Conservation (phyloP, 164 flowering plant species). For the Hamamelis virginiana region DNA sequence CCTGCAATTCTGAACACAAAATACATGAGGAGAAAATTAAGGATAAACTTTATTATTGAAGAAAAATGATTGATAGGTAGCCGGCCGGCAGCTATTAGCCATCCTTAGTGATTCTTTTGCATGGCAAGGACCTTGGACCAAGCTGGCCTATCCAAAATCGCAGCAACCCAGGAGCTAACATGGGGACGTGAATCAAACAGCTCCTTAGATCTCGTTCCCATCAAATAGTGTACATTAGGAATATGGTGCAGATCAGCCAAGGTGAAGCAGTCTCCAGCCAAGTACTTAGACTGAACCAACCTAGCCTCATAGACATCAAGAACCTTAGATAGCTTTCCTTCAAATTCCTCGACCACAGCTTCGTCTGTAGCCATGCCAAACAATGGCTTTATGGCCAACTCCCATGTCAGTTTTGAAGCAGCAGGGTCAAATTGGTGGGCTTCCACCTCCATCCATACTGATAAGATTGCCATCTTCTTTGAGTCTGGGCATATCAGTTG, state of each 20-base stretch:
- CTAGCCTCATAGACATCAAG: conserved; percentile 62
- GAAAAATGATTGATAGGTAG: no score
- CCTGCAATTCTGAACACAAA: no score
- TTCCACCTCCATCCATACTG: no score
- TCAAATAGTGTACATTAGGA: conserved; percentile 36
- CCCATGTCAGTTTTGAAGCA: conserved; percentile 36
- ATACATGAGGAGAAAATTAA: no score
- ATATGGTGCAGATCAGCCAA: no score
- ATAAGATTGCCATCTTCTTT: conserved; percentile 34
- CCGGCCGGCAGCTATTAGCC: no score
- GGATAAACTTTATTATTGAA: no score
- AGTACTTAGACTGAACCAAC: conserved; percentile 31
- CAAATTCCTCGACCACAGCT: conserved; percentile 42
- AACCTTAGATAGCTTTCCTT: conserved; percentile 46
- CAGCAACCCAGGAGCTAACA: conserved; percentile 51
- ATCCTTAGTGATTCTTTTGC: no score
- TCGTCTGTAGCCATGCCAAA: conserved; percentile 39
- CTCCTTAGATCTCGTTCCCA: conserved; percentile 33
- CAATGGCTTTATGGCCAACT: conserved; percentile 33
- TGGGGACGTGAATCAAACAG: conserved; percentile 46
- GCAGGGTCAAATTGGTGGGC: conserved; percentile 54
- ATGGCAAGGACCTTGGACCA: conserved; percentile 54
- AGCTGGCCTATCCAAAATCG: conserved; percentile 53
- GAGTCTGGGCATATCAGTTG: conserved; percentile 17
- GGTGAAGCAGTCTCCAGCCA: no score